Percentiles rank a stretch among this genome's conserved stretches.
These are phyloP conservation scores for Perkinsus olseni DNA, from an alignment of 169 alveolate genomes.

Conservation along the genomic window DNA sequence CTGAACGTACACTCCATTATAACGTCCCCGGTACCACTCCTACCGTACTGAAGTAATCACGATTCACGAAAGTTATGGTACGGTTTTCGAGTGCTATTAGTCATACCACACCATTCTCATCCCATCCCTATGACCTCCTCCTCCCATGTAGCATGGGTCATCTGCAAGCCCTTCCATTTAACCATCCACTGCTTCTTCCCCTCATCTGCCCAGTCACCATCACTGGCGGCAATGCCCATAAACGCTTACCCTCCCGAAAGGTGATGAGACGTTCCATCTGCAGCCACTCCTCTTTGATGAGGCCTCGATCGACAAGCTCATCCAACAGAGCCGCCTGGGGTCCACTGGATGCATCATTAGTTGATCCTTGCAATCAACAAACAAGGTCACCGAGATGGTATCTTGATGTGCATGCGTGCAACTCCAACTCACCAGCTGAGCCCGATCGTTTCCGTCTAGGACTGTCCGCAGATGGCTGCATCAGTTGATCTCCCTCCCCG, in stretches of 20 bases:
- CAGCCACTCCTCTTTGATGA: neutral
- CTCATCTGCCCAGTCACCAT: neutral
- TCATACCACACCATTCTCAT: no score
- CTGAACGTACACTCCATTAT: neutral
- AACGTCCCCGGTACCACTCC: neutral
- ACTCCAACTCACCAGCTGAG: neutral
- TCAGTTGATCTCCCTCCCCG: neutral
- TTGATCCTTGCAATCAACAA: no score
- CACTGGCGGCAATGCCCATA: neutral
- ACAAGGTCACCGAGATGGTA: neutral
- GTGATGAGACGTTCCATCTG: neutral
- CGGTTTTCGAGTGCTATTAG: no score
- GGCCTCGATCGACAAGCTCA: neutral
- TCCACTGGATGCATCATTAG: neutral
- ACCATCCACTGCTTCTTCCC: neutral
- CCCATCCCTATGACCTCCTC: neutral
- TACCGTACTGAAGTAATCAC: neutral
- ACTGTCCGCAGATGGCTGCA: neutral
- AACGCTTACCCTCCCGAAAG: neutral
- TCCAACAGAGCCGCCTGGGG: neutral
- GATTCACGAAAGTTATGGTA: no score
- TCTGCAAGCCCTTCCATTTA: neutral
- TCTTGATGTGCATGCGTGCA: neutral
- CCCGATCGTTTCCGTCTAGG: neutral
- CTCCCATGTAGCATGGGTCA: neutral